Base-by-base conservation (phyloP, 305 asterid species). In the Ilex paraguariensis region DNA sequence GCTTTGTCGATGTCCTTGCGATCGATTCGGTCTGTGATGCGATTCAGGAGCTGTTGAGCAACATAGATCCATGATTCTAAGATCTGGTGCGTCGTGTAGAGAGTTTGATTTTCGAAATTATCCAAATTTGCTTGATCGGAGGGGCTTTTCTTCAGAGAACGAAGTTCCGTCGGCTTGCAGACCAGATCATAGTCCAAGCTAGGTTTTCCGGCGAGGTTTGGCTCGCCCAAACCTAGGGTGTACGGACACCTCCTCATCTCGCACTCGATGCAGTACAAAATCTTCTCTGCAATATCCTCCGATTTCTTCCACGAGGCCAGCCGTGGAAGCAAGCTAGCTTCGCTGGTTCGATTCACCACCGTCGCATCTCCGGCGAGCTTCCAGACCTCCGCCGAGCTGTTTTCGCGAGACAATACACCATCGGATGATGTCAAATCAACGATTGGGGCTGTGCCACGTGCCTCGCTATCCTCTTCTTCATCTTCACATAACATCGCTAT, bases 341-440 rank as follows among this genome's bases (percentile, higher is more conserved):
- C 94, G 82, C 98, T 91, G 42, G 81, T 81, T 45, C 73, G 84
- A 77, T 81, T 84, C 64, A 90, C 95, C 46, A 87, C 90, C 61
- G 88, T 86, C 39, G 76, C 77, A 14, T 82, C 87, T 51, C 73
- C 85, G 63, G 87, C 61, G 75, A 77, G 71, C 82, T 74, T 83
- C 97, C 97, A 90, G 59, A 90, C 97, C 87, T 87, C 97, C 40
- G 79, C 87, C 65, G 95, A 80, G 73, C 97, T 90, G 70, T 77
- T 82, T 52, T 78, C 78, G 48, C 84, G 76, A 53, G 78, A 59
- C 81, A 87, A 64, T 3, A 67, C 76, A 7, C 87, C 88, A 64
- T 68, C 66, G 6, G 55, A 68, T 1, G 85, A 70, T 0, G 78
- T 74, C 63, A 87, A 75, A 72, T 88, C 94, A 10, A 78, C 77